A percentile compares a stretch with the other conserved stretches of the same genome.
Conservation (phyloP, 108 stramenopile genomes). For the Skeletonema marinoi region DNA sequence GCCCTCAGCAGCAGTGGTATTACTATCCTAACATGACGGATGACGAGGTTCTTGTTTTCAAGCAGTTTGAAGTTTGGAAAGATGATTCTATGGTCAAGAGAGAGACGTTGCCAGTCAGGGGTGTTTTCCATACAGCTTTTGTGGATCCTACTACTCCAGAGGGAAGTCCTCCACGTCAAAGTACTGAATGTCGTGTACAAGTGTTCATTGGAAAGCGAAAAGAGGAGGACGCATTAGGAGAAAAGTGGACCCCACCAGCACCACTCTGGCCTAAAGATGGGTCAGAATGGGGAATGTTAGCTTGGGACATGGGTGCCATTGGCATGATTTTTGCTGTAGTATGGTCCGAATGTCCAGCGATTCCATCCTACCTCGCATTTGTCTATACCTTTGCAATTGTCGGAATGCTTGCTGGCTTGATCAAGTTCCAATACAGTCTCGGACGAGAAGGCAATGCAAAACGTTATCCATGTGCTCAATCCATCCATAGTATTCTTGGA, state of each 20-base stretch:
- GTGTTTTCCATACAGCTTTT: background rate
- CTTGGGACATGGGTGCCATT: background rate
- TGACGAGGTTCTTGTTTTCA: constrained; percentile 1
- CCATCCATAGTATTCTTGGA: background rate
- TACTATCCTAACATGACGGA: background rate
- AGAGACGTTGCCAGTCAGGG: background rate
- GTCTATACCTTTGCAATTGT: background rate
- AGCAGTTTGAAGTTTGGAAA: background rate
- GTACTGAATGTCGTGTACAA: background rate
- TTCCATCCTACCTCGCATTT: background rate
- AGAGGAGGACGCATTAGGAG: background rate
- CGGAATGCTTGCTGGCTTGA: background rate
- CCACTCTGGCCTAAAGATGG: background rate
- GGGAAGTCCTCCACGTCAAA: background rate
- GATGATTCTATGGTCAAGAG: background rate
- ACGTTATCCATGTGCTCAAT: background rate
- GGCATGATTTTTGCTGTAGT: background rate
- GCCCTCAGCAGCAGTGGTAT: background rate
- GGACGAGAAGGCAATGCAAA: background rate
- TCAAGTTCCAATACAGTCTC: background rate
- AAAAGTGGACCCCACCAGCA: background rate
- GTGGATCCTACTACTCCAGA: background rate
- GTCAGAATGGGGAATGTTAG: background rate
- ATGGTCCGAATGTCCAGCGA: background rate
- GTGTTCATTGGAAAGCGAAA: constrained; percentile 1